Base-by-base conservation (phyloP, 257 asterid species). In the Linderniella brevidens region DNA sequence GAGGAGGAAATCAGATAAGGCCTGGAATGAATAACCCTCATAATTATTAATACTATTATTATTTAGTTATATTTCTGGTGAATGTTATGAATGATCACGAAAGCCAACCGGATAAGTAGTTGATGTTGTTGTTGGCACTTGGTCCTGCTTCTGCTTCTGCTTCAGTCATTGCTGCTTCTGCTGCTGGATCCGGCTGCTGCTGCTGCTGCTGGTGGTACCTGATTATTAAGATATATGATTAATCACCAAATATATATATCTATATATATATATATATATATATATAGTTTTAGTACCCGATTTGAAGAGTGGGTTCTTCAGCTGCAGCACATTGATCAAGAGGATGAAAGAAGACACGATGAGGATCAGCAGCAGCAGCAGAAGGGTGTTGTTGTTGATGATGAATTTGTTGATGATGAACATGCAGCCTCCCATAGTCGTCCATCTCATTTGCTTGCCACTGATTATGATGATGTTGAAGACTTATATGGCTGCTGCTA, bases 81-180 rank as follows among this genome's bases (percentile, higher is more conserved):
- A 25, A 25, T 25, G 32, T 2, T 25, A 25, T 2, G 32, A 25
- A 25, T 25, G 32, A 40, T 82, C 79, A 79, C 45, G 87, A 81
- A 49, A 82, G 72, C 97, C 97, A 86, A 14, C 93, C 92, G 4
- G 82, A 65, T 58, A 86, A 74, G 82, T 70, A 86, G 84, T 82
- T 72, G 32, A 2, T 25, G 46, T 37, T 71, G 71, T 75, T 82
- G 68, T 76, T 69, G 69, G 6, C 32, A 25, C 93, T 86, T 0
- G 96, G 93, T 12, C 94, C 94, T 52, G 92, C 90, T 63, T 57
- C 32, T 25, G 3, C 75, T 64, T 59, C 87, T 20, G 60, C 78
- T n/a, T n/a, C n/a, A n/a, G n/a, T n/a, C n/a, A n/a, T n/a, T n/a
- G n/a, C n/a, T n/a, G n/a, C n/a, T n/a, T n/a, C n/a, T 40, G 79